Percentiles rank a stretch among this genome's conserved stretches.
Evolutionary conservation across 2,329 filamentous ascomycete genomes (phyloP).

Genomic region (Annulohypoxylon truncatum): DNA sequence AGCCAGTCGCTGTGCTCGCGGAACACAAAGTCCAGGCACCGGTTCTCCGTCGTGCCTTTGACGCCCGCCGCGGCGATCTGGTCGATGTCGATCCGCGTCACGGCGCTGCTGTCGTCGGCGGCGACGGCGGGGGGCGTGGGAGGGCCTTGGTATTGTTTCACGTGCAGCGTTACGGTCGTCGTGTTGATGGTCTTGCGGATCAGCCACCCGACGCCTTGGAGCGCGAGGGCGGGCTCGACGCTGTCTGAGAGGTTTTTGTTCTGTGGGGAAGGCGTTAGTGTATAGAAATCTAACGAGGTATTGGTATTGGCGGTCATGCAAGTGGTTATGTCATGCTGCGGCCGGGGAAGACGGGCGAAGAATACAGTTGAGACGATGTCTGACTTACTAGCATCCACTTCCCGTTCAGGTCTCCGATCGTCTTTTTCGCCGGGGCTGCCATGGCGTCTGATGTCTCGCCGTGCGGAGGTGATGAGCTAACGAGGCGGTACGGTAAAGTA

Average conservation of each 20-base stretch:
- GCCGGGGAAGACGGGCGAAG: neutral
- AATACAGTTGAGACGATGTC: neutral
- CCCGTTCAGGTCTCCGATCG: conserved; percentile 74
- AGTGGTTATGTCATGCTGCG: neutral
- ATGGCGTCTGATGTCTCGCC: conserved; percentile 57
- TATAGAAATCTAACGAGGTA: no score
- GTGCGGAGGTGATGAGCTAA: neutral
- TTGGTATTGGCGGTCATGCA: neutral
- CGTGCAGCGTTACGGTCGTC: conserved; percentile 74
- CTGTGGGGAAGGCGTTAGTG: no score
- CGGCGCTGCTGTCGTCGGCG: conserved; percentile 35
- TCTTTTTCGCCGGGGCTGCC: conserved; percentile 77
- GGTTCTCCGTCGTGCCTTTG: conserved; percentile 69
- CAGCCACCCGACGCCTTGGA: conserved; percentile 79
- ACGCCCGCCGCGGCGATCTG: conserved; percentile 79
- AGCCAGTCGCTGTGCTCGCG: conserved; percentile 81
- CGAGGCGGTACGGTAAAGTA: neutral
- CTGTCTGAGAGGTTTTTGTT: conserved; percentile 80
- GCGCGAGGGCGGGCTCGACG: conserved; percentile 73
- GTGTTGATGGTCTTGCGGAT: conserved; percentile 77
- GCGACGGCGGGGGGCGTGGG: conserved; percentile 55
- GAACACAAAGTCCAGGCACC: conserved; percentile 62
- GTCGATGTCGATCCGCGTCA: conserved; percentile 75
- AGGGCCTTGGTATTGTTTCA: conserved; percentile 65
- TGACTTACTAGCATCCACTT: conserved; percentile 74